phyloP scores from a whole-genome alignment of 2,329 filamentous ascomycete species.

The Diatrype stigma region DNA sequence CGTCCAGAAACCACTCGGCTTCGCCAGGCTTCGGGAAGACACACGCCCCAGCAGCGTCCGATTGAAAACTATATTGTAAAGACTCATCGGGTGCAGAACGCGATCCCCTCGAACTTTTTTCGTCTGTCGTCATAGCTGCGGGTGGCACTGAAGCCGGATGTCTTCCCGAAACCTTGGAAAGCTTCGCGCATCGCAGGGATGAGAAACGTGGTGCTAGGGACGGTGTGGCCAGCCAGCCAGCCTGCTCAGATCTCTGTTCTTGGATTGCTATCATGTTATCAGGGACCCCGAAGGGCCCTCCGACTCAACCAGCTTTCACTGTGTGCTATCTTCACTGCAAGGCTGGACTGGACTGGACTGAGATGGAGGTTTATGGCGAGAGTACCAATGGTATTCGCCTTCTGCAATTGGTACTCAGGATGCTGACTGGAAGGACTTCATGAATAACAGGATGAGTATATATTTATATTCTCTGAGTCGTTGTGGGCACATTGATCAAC shows the following conservation, averaged over 20 bases:
- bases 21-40: constrained; percentile 9
- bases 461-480: no score
- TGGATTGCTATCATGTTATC: constrained; percentile 28
- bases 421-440: no score
- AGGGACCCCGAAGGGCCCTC: constrained; percentile 12
- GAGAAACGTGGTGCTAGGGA: constrained; percentile 4
- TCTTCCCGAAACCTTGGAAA: constrained; percentile 6
- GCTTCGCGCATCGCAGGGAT: constrained; percentile 4
- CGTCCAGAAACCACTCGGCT: constrained; percentile 8
- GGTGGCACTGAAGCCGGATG: constrained; percentile 9
- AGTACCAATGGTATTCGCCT: no score
- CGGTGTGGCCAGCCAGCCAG: constrained; percentile 3
- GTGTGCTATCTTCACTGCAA: constrained; percentile 25
- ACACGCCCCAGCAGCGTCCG: constrained; percentile 40
- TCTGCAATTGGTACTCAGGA: no score
- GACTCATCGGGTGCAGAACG: constrained; percentile 20
- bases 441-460: no score
- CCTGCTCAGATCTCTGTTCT: constrained; percentile 52
- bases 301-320: constrained; percentile 22
- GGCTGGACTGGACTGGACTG: no score
- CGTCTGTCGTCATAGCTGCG: constrained; percentile 25
- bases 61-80: constrained; percentile 47
- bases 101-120: constrained; percentile 16
- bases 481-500: no score
- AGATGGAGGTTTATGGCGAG: no score